Percentiles rank a stretch among this genome's conserved stretches.
phyloP scores from a whole-genome alignment of 1,284 basidiomycete genomes.

The Ganoderma meredithae region DNA sequence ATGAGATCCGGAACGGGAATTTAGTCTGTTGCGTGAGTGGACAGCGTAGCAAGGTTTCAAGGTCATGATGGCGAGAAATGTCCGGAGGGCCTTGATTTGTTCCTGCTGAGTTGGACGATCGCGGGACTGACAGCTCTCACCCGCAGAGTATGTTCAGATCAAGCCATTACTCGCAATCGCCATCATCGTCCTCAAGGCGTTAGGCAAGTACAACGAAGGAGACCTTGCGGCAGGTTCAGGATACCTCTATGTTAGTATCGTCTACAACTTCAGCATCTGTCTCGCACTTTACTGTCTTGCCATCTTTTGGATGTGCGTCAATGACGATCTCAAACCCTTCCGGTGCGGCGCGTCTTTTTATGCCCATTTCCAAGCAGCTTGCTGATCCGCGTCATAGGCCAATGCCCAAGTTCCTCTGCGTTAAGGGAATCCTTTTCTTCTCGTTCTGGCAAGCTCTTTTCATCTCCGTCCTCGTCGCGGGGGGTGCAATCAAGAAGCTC shows the following conservation, averaged over 20 bases:
- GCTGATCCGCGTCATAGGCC: slow-evolving; percentile 52
- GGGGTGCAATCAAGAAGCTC: slow-evolving; percentile 77
- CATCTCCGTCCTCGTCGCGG: slow-evolving; percentile 89
- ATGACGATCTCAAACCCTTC: slow-evolving; percentile 87
- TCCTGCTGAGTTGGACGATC: not conserved
- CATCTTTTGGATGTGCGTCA: slow-evolving; percentile 94
- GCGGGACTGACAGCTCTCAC: slow-evolving; percentile 9
- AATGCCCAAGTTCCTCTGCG: slow-evolving; percentile 95
- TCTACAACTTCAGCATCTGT: slow-evolving; percentile 81
- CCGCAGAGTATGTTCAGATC: slow-evolving; percentile 97
- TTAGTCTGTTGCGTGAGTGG: too few species aligned
- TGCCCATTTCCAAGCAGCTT: not conserved
- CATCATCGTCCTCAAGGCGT: slow-evolving; percentile 87
- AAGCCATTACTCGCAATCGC: slow-evolving; percentile 90
- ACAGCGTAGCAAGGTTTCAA: too few species aligned
- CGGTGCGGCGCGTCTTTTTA: slow-evolving; percentile 55
- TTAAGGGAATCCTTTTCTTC: slow-evolving; percentile 98
- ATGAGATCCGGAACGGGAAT: too few species aligned
- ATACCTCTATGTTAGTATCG: slow-evolving; percentile 90
- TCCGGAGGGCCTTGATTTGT: too few species aligned
- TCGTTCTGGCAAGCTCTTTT: slow-evolving; percentile 96
- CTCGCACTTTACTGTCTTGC: slow-evolving; percentile 88
- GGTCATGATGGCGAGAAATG: too few species aligned
- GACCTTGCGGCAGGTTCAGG: slow-evolving; percentile 85
- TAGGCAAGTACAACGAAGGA: slow-evolving; percentile 92